phyloP scores from a whole-genome alignment of 352 stramenopile genomes.

The Phytophthora boehmeriae region DNA sequence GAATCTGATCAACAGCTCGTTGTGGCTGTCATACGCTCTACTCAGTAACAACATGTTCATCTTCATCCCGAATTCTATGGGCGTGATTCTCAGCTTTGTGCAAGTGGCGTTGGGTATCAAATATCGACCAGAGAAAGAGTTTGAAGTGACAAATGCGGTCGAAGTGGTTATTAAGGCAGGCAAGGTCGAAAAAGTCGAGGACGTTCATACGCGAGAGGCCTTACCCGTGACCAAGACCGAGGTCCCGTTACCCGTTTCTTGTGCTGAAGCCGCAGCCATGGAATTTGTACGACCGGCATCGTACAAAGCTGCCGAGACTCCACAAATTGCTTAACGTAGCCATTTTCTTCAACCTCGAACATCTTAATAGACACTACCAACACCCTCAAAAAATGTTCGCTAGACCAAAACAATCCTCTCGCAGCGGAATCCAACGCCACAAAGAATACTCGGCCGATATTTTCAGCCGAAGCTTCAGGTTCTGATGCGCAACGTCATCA shows the following conservation, averaged over 20 bases:
- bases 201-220: conserved; percentile 2
- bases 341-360: neutral
- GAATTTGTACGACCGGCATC: conserved; percentile 22
- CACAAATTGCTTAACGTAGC: conserved; percentile 7
- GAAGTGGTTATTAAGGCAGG: conserved; percentile 5
- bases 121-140: conserved; percentile 23
- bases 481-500: conserved; percentile 9
- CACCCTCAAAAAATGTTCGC: neutral
- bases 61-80: conserved; percentile 42
- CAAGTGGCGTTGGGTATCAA: conserved; percentile 35
- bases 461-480: conserved; percentile 5
- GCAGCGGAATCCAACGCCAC: neutral
- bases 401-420: neutral
- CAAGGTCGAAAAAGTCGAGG: conserved; percentile 1
- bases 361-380: neutral
- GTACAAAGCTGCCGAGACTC: conserved; percentile 10
- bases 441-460: neutral
- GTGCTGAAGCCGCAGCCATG: conserved; percentile 11
- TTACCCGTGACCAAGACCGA: conserved; percentile 22
- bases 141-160: conserved; percentile 6
- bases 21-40: conserved; percentile 53
- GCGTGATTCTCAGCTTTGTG: conserved; percentile 29
- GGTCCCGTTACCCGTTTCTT: conserved; percentile 11
- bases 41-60: conserved; percentile 51
- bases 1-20: conserved; percentile 44